Evolutionary conservation across 768 basidiomycete genomes (phyloP).

Genomic region (Boletus subparvulus): DNA sequence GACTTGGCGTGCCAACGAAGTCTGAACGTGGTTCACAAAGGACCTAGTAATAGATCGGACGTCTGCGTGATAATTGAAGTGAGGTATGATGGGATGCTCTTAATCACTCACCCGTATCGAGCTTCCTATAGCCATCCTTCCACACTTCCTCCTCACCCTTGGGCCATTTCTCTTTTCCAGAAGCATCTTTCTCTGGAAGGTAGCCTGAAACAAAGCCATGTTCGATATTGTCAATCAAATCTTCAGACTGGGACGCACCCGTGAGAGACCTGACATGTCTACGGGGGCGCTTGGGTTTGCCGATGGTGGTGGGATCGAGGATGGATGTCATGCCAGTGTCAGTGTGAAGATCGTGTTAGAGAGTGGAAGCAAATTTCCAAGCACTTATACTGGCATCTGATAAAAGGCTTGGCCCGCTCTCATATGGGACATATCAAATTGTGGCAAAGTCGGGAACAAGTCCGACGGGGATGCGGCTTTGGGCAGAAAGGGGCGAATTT

Average conservation of each 20-base stretch:
- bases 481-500: not conserved
- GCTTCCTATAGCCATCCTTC: slow-evolving; percentile 58
- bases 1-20: slow-evolving; percentile 86
- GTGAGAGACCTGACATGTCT: slow-evolving; percentile 71
- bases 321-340: slow-evolving; percentile 54
- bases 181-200: slow-evolving; percentile 70
- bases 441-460: not conserved
- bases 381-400: not conserved
- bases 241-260: slow-evolving; percentile 36
- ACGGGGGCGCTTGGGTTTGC: slow-evolving; percentile 51
- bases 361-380: not conserved
- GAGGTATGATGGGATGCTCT: not conserved
- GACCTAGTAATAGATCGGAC: slow-evolving; percentile 65
- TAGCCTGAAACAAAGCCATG: slow-evolving; percentile 55
- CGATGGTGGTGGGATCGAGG: slow-evolving; percentile 64
- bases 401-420: not conserved
- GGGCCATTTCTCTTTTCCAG: slow-evolving; percentile 85
- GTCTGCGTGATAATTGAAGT: slow-evolving; percentile 37
- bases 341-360: not conserved
- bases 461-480: no score
- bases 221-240: not conserved
- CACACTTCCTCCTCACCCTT: slow-evolving; percentile 73
- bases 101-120: slow-evolving; percentile 50
- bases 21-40: slow-evolving; percentile 81
- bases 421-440: not conserved